phyloP scores from a whole-genome alignment of 176 grass and related monocot species.

The Paspalum vaginatum region DNA sequence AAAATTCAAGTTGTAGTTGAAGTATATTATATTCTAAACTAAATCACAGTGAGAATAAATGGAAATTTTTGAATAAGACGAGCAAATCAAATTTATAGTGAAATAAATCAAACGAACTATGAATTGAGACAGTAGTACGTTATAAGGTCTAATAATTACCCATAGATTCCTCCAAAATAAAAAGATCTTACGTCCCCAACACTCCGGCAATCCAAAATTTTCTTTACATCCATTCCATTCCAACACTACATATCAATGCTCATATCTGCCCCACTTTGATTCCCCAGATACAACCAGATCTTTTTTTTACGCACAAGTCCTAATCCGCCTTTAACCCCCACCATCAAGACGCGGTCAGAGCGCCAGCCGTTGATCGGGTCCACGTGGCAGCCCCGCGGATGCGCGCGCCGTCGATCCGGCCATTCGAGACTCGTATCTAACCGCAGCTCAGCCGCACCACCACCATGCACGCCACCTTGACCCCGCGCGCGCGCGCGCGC shows the following conservation, averaged over 20 bases:
- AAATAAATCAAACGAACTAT: too few relatives aligned
- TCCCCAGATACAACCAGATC: background rate
- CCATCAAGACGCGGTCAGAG: conserved; percentile 5
- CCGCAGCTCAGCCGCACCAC: background rate
- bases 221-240: too few relatives aligned
- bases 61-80: too few relatives aligned
- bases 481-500: background rate
- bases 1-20: too few relatives aligned
- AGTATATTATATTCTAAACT: too few relatives aligned
- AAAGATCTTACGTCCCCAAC: too few relatives aligned
- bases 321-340: background rate
- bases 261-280: background rate
- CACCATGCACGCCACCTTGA: background rate
- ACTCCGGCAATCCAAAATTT: too few relatives aligned
- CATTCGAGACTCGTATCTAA: conserved; percentile 21
- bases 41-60: too few relatives aligned
- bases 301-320: background rate
- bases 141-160: background rate
- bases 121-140: too few relatives aligned
- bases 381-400: background rate
- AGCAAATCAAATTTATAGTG: too few relatives aligned
- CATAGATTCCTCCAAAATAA: background rate
- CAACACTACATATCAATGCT: background rate
- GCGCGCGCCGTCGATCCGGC: background rate
- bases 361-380: background rate